Evolutionary conservation across 257 asterid genomes (phyloP).

Genomic region (Plectranthus barbatus): DNA sequence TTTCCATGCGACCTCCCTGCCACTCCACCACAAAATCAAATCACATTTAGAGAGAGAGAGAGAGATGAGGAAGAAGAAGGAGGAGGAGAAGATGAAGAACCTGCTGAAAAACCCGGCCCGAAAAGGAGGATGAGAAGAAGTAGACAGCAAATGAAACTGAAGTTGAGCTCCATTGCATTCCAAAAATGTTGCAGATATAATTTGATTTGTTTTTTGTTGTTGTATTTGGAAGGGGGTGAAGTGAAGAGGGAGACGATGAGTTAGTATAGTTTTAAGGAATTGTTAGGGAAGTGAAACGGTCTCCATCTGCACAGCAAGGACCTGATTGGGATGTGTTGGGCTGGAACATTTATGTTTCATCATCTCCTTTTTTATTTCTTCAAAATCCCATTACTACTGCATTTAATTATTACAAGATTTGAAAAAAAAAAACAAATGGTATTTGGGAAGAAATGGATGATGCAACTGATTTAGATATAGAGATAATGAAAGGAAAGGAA

Average conservation of each 20-base stretch:
- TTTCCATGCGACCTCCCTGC: constrained; percentile 28
- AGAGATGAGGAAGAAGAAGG: not conserved
- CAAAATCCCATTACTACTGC: no score
- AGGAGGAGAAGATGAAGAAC: constrained; percentile 6
- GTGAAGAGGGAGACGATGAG: constrained; percentile 9
- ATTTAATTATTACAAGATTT: no score
- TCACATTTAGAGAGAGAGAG: not conserved
- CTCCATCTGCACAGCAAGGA: constrained; percentile 59
- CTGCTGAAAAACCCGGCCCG: constrained; percentile 26
- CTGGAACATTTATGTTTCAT: constrained; percentile 36
- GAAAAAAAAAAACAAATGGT: no score
- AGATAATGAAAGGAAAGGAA: no score
- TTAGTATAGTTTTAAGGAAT: constrained; percentile 10
- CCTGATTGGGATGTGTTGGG: constrained; percentile 40
- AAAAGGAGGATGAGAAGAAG: constrained; percentile 25
- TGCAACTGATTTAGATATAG: not conserved
- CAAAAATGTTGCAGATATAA: not conserved
- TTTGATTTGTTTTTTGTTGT: not conserved
- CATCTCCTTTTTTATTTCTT: not conserved
- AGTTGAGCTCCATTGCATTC: constrained; percentile 28
- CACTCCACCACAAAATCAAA: not conserved
- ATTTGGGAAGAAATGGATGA: no score
- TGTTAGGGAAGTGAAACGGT: constrained; percentile 31
- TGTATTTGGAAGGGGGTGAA: constrained; percentile 1
- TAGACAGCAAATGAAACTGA: constrained; percentile 1